Base-by-base conservation (phyloP, 2,329 filamentous ascomycete species). In the Beauveria sp. region DNA sequence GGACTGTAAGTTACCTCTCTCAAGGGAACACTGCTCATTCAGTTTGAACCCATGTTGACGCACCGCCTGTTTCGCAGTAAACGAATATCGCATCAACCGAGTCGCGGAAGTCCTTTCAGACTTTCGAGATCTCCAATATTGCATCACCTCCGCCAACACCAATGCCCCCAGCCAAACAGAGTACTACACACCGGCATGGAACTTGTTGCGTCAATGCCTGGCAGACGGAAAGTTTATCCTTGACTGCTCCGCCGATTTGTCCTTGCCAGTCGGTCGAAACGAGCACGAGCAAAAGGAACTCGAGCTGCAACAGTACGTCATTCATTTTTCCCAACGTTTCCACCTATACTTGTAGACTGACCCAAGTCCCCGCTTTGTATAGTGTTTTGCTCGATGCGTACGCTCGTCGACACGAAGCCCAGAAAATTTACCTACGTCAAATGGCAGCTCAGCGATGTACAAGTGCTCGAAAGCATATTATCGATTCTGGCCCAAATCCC, bases 401-500 rank as follows among this genome's bases (percentile, higher is more conserved):
- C 67, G 77, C 84, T 9, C 79, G 85, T 66, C 78, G 85, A 57
- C 85, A 88, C 71, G 83, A 87, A 68, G 84, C 76, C 31, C 84
- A 86, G 66, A 88, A 87, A 75, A 88, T 88, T 66, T 85, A 83
- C 66, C 75, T 85, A 62, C 79, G 84, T 40, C 85, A 88, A 69
- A 76, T 75, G 28, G 84, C 83, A 31, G 84, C 83, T 42, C 82
- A 85, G 71, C 74, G 79, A 66, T 88, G 85, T 84, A 71, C 87
- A 63, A 76, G 80, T 63, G 79, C 77, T 69, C 78, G 85, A 62
- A 78, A 81, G 43, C 71, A 76, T 46, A 75, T 86, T 61, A 74
- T 88, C 46, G 77, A 54, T 9, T 8, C 80, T 67, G 82, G 82
- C 53, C 74, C 77, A 43, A 75, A 77, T 67, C 80, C 83, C 52